Evolutionary conservation across 805 yeast species (phyloP), one percentile per base, ranked within the genome.

Genomic region (Schizosaccharomyces osmophilus): DNA sequence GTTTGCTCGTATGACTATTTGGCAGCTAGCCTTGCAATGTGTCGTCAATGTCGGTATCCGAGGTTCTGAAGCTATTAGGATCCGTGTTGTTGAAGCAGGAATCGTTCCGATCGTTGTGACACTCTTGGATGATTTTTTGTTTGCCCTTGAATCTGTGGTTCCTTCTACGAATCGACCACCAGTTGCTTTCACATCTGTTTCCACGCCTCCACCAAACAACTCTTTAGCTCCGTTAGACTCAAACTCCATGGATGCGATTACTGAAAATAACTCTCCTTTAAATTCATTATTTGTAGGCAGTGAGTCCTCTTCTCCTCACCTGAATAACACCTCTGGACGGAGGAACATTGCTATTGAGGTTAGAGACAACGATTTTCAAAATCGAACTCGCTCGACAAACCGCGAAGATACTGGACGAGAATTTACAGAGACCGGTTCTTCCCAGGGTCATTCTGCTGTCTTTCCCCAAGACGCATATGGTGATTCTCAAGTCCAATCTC

Each of bases 11-110:
- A 41, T 45, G 41, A 29, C 54, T 8, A 42, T 42, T 9, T 90
- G 98, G 98, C 86, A 95, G 5, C 74, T 90, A 62, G 86, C 97
- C 0, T 82, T 93, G 68, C 98, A 90, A 73, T 89, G 97, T 69
- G 74, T 90, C 62, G 95, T 90, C 0, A 77, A 87, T 62, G 82
- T 90, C 22, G 96, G 97, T 15, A 88, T 97, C 0, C 78, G 97
- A 66, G 98, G 98, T 29, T 82, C 94, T 1, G 97, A 89, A 70
- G 74, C 76, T 61, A 86, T 89, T 59, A 77, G 98, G 61, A 82
- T 83, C 66, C 82, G 88, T 67, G 85, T 93, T 6, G 96, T 88
- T 9, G 82, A 85, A 64, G 95, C 97, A 1, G 97, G 97, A 4
- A 82, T 88, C 64, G 78, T 93, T 48, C 96, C 97, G 0, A 81